Conservation (phyloP, 208 protist genomes). For the Crithidia acanthocephali region DNA sequence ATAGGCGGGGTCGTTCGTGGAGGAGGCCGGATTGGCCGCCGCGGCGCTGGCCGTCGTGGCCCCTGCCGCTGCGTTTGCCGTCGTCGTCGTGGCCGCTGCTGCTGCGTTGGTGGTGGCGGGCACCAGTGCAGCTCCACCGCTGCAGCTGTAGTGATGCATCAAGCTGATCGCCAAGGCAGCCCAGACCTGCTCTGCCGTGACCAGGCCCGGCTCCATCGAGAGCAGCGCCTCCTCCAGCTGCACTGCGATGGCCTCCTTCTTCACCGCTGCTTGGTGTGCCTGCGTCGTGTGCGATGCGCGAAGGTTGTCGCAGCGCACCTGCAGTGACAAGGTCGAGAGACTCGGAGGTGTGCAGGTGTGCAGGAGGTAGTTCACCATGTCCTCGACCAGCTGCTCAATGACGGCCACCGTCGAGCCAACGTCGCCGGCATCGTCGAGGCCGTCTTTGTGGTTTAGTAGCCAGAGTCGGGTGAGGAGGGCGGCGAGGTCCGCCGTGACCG, state of each 20-base stretch:
- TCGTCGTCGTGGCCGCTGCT: not conserved
- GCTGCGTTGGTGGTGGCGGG: not conserved
- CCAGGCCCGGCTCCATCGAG: constrained; percentile 46
- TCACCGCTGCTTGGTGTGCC: constrained; percentile 54
- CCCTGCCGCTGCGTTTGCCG: constrained; percentile 10
- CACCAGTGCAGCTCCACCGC: constrained; percentile 1
- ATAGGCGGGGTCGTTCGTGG: constrained; percentile 30
- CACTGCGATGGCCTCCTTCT: constrained; percentile 70
- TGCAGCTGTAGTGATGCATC: constrained; percentile 71
- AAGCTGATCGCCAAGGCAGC: constrained; percentile 72
- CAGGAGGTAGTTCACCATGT: constrained; percentile 67
- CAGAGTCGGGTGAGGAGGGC: constrained; percentile 74
- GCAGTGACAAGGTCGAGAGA: constrained; percentile 66
- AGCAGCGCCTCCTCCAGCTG: constrained; percentile 60
- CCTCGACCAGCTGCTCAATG: constrained; percentile 70
- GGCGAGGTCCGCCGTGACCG: constrained; percentile 66
- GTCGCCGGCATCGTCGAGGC: constrained; percentile 64
- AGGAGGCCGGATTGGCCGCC: not conserved
- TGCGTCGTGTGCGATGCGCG: constrained; percentile 38
- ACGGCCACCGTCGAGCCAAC: constrained; percentile 55
- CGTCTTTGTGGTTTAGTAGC: constrained; percentile 42
- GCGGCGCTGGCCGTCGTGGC: not conserved
- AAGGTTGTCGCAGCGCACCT: constrained; percentile 52
- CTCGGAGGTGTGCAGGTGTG: constrained; percentile 51
- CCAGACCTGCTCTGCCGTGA: constrained; percentile 67